A percentile compares a stretch with the other conserved stretches of the same genome.
Evolutionary conservation across 208 protist genomes (phyloP).

Genomic region (Trypanosoma boissoni): DNA sequence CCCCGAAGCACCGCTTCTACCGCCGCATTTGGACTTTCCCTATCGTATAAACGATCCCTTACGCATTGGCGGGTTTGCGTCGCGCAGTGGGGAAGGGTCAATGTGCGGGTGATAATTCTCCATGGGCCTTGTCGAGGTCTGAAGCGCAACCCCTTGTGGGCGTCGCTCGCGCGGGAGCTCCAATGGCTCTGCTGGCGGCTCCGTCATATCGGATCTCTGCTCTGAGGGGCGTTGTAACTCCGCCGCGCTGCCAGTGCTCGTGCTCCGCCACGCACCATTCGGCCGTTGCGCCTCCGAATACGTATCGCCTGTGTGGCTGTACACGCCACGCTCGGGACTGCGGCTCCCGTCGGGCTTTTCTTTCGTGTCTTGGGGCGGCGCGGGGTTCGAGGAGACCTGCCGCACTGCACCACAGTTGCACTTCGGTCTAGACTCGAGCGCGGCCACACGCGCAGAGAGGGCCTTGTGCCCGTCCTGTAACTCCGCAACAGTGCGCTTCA

Average conservation of each 20-base stretch:
- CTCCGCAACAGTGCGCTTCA: slow-evolving; percentile 33
- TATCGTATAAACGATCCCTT: slow-evolving; percentile 33
- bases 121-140: slow-evolving; percentile 54
- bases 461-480: slow-evolving; percentile 25
- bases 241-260: slow-evolving; percentile 2
- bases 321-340: not conserved
- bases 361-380: not conserved
- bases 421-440: slow-evolving; percentile 49
- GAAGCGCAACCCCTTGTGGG: slow-evolving; percentile 61
- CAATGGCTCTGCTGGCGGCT: slow-evolving; percentile 44
- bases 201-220: slow-evolving; percentile 28
- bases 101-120: slow-evolving; percentile 59
- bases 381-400: too few species aligned
- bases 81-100: slow-evolving; percentile 67
- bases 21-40: too few species aligned
- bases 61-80: slow-evolving; percentile 63
- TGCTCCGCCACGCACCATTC: slow-evolving; percentile 30
- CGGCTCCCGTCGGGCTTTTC: not conserved
- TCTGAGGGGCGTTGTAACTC: slow-evolving; percentile 32
- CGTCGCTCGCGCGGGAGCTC: slow-evolving; percentile 50
- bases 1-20: too few species aligned
- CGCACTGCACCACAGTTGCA: slow-evolving; percentile 19
- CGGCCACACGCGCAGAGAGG: slow-evolving; percentile 45
- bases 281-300: too few species aligned
- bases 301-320: too few species aligned